Evolutionary conservation across 2,329 filamentous ascomycete species (phyloP), one percentile per base, ranked within the genome.

Genomic region (Cordyceps sp.): DNA sequence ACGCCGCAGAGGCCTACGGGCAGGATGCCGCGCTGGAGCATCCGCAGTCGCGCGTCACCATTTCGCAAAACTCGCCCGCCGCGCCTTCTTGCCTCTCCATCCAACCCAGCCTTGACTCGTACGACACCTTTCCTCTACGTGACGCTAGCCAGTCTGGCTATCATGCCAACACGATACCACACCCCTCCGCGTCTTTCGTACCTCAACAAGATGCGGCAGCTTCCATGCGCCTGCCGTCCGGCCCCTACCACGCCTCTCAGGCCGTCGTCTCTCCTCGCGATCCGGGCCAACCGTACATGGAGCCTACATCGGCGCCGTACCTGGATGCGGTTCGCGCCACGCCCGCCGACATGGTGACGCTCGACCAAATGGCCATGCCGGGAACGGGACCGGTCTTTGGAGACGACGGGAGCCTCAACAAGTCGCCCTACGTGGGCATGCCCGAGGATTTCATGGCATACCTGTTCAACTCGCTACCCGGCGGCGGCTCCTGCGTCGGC

Each of bases 361-460:
- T 76, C 14, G 69, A 75, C 41, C 68, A 74, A 37, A 74, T 77
- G 65, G 55, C 66, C 27, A 66, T 67, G 46, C 63, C 66, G 13
- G 76, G 73, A 35, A 74, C 80, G 5, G 81, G 92, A 43, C 84
- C 88, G 1, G 78, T 94, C 18, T 94, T 94, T 53, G 84, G 84
- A 13, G 76, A 70, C 18, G 84, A 93, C 44, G 78, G 73, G 14
- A 76, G 83, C 37, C 45, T 71, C 26, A 86, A 81, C 43, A 81
- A 88, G 35, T 93, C 85, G 3, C 85, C 88, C 0, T 88, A 88
- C 48, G 66, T 68, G 4, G 77, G 79, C 8, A 80, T 92, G 59
- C 78, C 82, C 0, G 83, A 92, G 47, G 84, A 93, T 46, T 90
- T 90, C 45, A 77, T 86, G 40, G 76, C 78, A 5, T 93, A 80